These are phyloP conservation scores for Pichia sporocuriosa DNA, from an alignment of 805 yeast genomes.

Conservation along the genomic window DNA sequence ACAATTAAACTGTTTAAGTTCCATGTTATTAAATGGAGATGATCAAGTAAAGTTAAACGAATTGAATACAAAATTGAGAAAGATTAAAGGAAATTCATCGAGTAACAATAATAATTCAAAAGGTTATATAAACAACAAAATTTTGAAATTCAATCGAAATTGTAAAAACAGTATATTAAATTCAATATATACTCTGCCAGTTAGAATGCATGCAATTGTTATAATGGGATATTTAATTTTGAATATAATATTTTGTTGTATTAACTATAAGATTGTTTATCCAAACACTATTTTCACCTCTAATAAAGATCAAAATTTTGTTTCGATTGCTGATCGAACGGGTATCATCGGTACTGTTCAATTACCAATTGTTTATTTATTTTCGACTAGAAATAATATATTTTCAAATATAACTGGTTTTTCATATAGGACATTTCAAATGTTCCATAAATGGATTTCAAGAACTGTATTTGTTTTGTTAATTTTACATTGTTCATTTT, in stretches of 20 bases:
- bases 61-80: not conserved
- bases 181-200: constrained; percentile 26
- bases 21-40: not conserved
- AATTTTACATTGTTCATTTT: constrained; percentile 33
- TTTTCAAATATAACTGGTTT: constrained; percentile 28
- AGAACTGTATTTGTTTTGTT: constrained; percentile 34
- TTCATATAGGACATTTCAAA: constrained; percentile 31
- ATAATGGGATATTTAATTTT: constrained; percentile 24
- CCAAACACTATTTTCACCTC: constrained; percentile 30
- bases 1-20: not conserved
- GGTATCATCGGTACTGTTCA: constrained; percentile 39
- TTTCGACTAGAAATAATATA: constrained; percentile 32
- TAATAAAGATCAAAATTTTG: constrained; percentile 24
- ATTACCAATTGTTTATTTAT: constrained; percentile 30
- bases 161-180: constrained; percentile 6
- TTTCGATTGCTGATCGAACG: constrained; percentile 37
- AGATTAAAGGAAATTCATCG: not conserved
- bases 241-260: constrained; percentile 24
- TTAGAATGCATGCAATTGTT: constrained; percentile 29
- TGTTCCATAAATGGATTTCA: constrained; percentile 36
- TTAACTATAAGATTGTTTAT: constrained; percentile 22
- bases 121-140: not conserved
- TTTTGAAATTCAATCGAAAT: constrained; percentile 1
- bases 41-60: not conserved
- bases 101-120: too few species aligned